A percentile compares a stretch with the other conserved stretches of the same genome.
These are phyloP conservation scores for Aspergillus taichungensis DNA, from an alignment of 495 filamentous ascomycete genomes.

Conservation along the genomic window DNA sequence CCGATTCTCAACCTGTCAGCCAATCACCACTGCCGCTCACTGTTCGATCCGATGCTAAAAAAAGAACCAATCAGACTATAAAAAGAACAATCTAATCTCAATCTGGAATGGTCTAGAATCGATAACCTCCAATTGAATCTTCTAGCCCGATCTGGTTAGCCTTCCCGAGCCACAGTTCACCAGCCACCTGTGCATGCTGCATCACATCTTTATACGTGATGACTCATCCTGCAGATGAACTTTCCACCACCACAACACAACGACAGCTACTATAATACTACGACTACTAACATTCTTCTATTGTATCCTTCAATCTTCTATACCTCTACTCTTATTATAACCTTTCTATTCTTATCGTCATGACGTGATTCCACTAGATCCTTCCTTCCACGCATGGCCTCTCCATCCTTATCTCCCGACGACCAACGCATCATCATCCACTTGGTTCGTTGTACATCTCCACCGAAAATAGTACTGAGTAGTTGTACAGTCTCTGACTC, in stretches of 20 bases:
- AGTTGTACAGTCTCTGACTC: neutral
- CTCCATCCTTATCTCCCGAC: constrained; percentile 36
- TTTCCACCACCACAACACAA: too few relatives aligned
- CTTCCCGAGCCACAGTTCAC: neutral
- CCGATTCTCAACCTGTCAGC: too few relatives aligned
- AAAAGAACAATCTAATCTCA: neutral
- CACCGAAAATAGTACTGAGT: constrained; percentile 11
- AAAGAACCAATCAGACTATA: neutral
- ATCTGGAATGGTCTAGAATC: neutral
- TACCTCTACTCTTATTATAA: too few relatives aligned
- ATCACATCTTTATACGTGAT: neutral
- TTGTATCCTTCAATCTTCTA: too few relatives aligned
- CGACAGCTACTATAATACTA: too few relatives aligned
- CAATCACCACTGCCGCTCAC: too few relatives aligned
- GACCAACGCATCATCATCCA: constrained; percentile 70
- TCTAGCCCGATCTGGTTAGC: neutral
- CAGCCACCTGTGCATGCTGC: neutral
- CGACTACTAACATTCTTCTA: too few relatives aligned
- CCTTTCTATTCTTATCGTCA: too few relatives aligned
- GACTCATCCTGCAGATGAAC: too few relatives aligned
- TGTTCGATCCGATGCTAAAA: too few relatives aligned
- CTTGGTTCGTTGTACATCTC: constrained; percentile 49
- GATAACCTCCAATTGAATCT: neutral
- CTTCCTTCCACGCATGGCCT: too few relatives aligned
- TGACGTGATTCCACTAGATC: too few relatives aligned